Conservation (phyloP, 345 rosid genomes). For the Hibiscus tridactylites region DNA sequence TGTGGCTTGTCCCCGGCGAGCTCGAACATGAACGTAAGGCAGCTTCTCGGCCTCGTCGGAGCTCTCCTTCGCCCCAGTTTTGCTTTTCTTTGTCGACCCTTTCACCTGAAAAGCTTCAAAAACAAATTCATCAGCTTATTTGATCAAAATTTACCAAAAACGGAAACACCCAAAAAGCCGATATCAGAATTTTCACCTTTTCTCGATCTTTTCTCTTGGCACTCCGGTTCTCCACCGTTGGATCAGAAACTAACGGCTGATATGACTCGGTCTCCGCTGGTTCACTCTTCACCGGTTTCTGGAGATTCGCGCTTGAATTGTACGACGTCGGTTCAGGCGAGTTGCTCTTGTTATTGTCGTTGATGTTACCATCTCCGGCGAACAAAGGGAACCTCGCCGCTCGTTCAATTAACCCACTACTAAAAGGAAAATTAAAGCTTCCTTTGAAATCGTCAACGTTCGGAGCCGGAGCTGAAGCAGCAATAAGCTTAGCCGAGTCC, state of each 20-base stretch:
- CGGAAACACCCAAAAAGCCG: neutral
- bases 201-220: slow-evolving; percentile 43
- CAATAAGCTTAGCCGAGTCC: slow-evolving; percentile 21
- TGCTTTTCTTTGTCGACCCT: slow-evolving; percentile 55
- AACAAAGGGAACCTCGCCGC: slow-evolving; percentile 33
- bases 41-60: slow-evolving; percentile 46
- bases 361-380: slow-evolving; percentile 21
- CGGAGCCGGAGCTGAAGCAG: neutral
- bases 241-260: slow-evolving; percentile 23
- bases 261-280: slow-evolving; percentile 35
- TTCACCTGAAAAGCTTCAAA: slow-evolving; percentile 27
- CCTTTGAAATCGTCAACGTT: slow-evolving; percentile 18
- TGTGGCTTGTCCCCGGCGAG: slow-evolving; percentile 75
- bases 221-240: slow-evolving; percentile 23
- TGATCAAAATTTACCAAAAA: neutral
- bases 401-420: slow-evolving; percentile 23
- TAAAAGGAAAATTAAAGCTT: slow-evolving; percentile 25
- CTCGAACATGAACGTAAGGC: slow-evolving; percentile 71
- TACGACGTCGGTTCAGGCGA: slow-evolving; percentile 27
- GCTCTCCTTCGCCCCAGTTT: slow-evolving; percentile 25
- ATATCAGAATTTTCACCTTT: slow-evolving; percentile 29
- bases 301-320: slow-evolving; percentile 28
- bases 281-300: slow-evolving; percentile 29
- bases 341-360: slow-evolving; percentile 10
- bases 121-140: neutral